Evolutionary conservation across 176 grass and related monocot genomes (phyloP).

Genomic region (Aegilops longissima): DNA sequence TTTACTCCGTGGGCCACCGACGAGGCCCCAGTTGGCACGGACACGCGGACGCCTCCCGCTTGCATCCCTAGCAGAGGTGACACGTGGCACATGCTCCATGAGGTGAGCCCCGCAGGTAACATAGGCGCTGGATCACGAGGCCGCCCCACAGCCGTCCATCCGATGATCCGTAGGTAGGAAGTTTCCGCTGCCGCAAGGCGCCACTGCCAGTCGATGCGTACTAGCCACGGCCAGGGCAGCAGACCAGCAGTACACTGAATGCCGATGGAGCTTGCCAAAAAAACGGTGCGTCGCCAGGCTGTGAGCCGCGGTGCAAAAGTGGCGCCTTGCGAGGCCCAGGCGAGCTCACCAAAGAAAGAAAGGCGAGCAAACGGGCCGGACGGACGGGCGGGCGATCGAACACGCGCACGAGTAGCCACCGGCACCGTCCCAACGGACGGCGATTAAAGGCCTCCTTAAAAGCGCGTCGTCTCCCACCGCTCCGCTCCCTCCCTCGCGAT

Average conservation of each 20-base stretch:
- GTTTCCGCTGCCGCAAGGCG: background rate
- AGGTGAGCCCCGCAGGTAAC: background rate
- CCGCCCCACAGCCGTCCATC: background rate
- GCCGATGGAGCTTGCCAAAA: background rate
- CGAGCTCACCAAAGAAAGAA: conserved; percentile 26
- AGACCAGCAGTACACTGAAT: too few species aligned
- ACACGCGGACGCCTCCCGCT: too few species aligned
- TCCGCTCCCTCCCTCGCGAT: background rate
- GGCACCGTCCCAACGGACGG: conserved; percentile 31
- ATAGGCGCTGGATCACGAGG: too few species aligned
- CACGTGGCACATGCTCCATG: background rate
- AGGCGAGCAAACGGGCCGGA: background rate
- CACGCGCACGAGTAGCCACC: background rate
- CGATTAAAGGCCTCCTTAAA: conserved; percentile 43
- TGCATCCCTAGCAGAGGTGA: too few species aligned
- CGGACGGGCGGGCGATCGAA: too few species aligned
- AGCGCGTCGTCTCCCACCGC: conserved; percentile 17
- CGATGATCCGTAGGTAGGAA: background rate
- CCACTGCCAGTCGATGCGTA: background rate
- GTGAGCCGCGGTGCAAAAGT: background rate
- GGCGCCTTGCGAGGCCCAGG: conserved; percentile 16
- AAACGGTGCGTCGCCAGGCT: conserved; percentile 11
- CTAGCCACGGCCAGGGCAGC: too few species aligned
- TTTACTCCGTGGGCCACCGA: background rate
- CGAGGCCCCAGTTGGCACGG: background rate